Percentiles rank a stretch among this genome's conserved stretches.
Evolutionary conservation across 306 rosid species (phyloP).

Genomic region (Hippophae gyantsensis): DNA sequence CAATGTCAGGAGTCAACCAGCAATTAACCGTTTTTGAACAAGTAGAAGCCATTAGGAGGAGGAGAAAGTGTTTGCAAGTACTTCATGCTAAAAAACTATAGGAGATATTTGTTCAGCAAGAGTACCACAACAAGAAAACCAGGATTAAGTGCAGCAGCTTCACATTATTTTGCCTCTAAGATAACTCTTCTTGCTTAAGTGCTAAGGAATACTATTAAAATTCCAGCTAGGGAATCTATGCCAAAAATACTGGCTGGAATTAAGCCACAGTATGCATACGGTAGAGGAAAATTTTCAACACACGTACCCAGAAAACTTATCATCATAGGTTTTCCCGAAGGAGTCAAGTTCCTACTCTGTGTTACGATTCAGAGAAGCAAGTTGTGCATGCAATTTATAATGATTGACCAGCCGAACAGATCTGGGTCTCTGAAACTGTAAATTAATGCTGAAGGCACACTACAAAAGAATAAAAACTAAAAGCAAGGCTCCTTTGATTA

Average conservation of each 20-base stretch:
- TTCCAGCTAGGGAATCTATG: background rate
- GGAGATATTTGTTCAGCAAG: background rate
- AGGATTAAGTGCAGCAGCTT: background rate
- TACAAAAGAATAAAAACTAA: constrained; percentile 14
- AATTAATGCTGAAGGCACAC: constrained; percentile 9
- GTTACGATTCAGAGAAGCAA: background rate
- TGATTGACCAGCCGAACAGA: constrained; percentile 5
- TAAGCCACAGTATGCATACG: background rate
- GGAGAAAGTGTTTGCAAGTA: background rate
- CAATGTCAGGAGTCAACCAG: background rate
- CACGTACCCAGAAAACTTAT: background rate
- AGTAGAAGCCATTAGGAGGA: too few relatives aligned
- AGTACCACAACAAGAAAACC: background rate
- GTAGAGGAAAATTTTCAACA: background rate
- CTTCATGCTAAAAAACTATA: background rate
- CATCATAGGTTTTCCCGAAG: background rate
- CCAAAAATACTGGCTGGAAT: background rate
- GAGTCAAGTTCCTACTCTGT: background rate
- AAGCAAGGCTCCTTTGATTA: constrained; percentile 27
- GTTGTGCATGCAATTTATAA: background rate
- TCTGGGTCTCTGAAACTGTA: constrained; percentile 6
- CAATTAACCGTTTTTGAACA: too few relatives aligned
- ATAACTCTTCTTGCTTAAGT: background rate
- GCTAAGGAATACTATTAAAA: background rate
- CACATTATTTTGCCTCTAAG: constrained; percentile 1